A percentile compares a stretch with the other conserved stretches of the same genome.
phyloP scores from a whole-genome alignment of 306 rosid genomes.

The Potentilla sterilis region DNA sequence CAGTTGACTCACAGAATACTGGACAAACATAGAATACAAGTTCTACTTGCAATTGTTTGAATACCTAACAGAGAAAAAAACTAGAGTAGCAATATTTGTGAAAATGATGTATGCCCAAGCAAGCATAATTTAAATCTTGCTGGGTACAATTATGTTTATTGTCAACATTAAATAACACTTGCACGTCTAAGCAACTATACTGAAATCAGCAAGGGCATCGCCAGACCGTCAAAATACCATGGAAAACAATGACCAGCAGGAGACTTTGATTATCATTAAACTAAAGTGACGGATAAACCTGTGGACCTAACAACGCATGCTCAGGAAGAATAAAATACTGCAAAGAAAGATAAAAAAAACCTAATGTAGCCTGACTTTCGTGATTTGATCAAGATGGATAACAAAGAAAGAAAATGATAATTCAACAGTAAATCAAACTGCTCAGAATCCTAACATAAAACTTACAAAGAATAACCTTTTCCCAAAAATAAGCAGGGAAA shows the following conservation, averaged over 20 bases:
- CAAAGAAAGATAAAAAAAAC: neutral
- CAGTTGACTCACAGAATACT: neutral
- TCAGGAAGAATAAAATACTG: neutral
- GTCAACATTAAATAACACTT: neutral
- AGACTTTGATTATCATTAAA: neutral
- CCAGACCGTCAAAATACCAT: neutral
- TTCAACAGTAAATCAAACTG: neutral
- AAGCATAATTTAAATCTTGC: neutral
- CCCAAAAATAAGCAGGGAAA: neutral
- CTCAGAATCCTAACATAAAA: neutral
- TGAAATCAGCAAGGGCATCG: slow-evolving; percentile 9
- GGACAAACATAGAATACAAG: neutral
- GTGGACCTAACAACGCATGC: neutral
- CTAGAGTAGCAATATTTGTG: neutral
- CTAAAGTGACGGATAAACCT: neutral
- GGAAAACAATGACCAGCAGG: neutral
- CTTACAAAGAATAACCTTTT: neutral
- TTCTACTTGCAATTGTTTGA: neutral
- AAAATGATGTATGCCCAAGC: neutral
- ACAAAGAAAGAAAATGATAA: neutral
- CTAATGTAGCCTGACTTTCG: neutral
- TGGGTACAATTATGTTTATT: neutral
- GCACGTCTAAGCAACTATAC: neutral
- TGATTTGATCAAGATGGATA: neutral
- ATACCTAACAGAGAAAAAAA: neutral